Percentiles rank a stretch among this genome's conserved stretches.
These are phyloP conservation scores for Prunus campanulata DNA, from an alignment of 306 rosid species.

Conservation along the genomic window DNA sequence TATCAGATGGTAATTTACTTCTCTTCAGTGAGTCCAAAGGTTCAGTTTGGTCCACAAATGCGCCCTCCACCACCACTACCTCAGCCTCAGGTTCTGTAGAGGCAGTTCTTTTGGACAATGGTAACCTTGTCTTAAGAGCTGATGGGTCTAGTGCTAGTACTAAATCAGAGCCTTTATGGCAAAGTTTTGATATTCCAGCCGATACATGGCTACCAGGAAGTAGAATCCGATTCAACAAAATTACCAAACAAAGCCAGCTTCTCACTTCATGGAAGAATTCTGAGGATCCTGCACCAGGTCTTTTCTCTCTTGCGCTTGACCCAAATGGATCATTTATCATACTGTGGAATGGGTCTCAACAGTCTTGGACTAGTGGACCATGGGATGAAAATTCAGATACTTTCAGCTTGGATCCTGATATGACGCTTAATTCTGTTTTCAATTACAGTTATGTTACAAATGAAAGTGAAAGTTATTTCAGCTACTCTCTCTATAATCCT, in stretches of 20 bases:
- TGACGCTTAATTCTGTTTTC: not conserved
- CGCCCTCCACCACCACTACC: not conserved
- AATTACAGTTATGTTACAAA: slow-evolving; percentile 37
- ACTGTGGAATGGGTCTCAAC: slow-evolving; percentile 33
- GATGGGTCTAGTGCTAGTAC: not conserved
- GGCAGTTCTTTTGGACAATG: slow-evolving; percentile 2
- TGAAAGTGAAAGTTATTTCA: slow-evolving; percentile 47
- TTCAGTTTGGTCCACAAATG: not conserved
- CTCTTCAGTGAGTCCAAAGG: not conserved
- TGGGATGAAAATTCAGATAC: slow-evolving; percentile 26
- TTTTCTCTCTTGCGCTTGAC: slow-evolving; percentile 36
- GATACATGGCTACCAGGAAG: slow-evolving; percentile 23
- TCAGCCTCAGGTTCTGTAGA: not conserved
- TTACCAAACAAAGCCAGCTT: slow-evolving; percentile 25
- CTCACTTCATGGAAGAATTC: slow-evolving; percentile 58
- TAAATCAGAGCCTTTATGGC: not conserved
- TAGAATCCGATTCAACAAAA: slow-evolving; percentile 12
- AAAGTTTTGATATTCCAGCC: not conserved
- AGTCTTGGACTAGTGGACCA: slow-evolving; percentile 11
- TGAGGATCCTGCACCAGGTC: slow-evolving; percentile 44
- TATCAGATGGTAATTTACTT: not conserved
- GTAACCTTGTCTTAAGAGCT: slow-evolving; percentile 1
- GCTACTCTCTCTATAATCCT: slow-evolving; percentile 27
- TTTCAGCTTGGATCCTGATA: not conserved
- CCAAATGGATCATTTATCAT: slow-evolving; percentile 9